Base-by-base conservation (phyloP, 2,329 filamentous ascomycete genomes). In the Trichoderma afroharzianum region DNA sequence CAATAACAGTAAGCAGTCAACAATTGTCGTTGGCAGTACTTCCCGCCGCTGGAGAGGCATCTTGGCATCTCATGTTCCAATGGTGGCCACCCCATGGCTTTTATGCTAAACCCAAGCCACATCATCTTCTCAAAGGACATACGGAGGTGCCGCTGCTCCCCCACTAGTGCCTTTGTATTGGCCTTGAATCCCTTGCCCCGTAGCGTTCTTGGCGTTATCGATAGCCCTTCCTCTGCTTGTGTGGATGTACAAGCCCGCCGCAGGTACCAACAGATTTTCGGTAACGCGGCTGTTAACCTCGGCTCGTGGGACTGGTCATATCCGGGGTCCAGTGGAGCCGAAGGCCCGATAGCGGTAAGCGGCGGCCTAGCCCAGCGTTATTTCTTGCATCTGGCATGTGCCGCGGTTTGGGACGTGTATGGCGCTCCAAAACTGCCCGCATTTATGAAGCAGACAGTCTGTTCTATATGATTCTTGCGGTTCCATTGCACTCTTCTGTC, bases 371-470 rank as follows among this genome's bases (percentile, higher is more conserved):
- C 30, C 30, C 33, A 70, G 57, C 68, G 68, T 47, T 30, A 63
- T 70, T 63, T 63, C 68, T 63, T 43, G 68, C 59, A 63, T 70
- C 24, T 63, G 59, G 58, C 68, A 70, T 70, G 58, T 70, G 68
- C 59, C 32, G 24, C 43, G 32, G 26, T 47, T 36, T 43, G 63
- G 33, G 32, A 53, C 47, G 47, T 53, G 47, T 33, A 53, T 47
- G 47, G 61, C 67, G 55, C 36, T 55, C 32, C 28, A 28, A n/a
- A 30, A 32, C 68, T 57, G 32, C 15, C 26, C 67, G 55, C n/a
- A 62, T 32, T 36, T 47, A 50, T 61, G 67, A 69, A 43, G 57
- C 24, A 14, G 18, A 36, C 30, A n/a, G 58, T 62, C 7, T 43
- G 21, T 58, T 39, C 36, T 67, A 36, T 58, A 43, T 67, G 63